Evolutionary conservation across 257 asterid genomes (phyloP).

Genomic region (Solanum pimpinellifolium): DNA sequence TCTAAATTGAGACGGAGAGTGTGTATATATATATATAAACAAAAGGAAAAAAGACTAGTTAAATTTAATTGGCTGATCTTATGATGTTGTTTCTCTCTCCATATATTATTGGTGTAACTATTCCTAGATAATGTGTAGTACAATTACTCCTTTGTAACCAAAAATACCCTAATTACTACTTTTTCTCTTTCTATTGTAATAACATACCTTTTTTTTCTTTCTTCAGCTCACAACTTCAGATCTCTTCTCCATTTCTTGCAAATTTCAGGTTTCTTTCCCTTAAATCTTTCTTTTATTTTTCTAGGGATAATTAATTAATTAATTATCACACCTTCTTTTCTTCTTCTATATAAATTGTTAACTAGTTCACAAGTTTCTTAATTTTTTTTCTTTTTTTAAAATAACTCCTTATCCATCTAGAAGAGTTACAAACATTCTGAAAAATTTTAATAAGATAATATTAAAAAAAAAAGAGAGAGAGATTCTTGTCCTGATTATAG

Average conservation of each 20-base stretch:
- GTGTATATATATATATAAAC: too few species aligned
- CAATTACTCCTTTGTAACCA: neutral
- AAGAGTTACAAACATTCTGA: neutral
- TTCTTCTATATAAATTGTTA: neutral
- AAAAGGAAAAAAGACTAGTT: neutral
- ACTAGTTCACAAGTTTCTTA: neutral
- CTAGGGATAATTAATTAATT: neutral
- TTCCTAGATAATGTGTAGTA: neutral
- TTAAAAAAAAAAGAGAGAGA: neutral
- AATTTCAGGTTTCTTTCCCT: neutral
- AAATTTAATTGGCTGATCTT: neutral
- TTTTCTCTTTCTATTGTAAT: neutral
- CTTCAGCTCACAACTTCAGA: neutral
- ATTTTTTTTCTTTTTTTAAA: neutral
- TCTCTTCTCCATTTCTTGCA: slow-evolving; percentile 1
- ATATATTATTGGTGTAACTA: neutral
- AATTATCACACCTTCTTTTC: neutral
- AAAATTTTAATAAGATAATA: neutral
- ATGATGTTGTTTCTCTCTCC: neutral
- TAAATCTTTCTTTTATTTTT: neutral
- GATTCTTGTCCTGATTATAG: neutral
- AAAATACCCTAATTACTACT: neutral
- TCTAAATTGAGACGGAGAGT: neutral
- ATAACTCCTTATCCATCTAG: neutral
- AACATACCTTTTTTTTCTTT: neutral